Percentiles rank a stretch among this genome's conserved stretches.
Evolutionary conservation across 1,284 basidiomycete genomes (phyloP).

Genomic region (Lentinula novae-zelandiae): DNA sequence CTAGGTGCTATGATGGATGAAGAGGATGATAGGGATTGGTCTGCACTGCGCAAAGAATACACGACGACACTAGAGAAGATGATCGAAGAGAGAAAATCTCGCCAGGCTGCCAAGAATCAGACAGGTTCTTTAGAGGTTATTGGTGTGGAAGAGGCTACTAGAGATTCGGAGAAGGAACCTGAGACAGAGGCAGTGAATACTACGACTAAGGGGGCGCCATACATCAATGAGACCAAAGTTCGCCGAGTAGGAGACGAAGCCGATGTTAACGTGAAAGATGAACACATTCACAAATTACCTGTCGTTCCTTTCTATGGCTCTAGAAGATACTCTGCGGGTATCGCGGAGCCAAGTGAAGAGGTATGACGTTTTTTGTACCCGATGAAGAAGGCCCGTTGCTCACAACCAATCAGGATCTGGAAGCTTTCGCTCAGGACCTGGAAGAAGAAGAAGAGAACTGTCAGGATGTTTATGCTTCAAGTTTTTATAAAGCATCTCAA

Average conservation of each 20-base stretch:
- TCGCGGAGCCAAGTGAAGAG: not conserved
- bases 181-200: not conserved
- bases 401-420: not conserved
- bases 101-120: not conserved
- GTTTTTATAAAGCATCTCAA: not conserved
- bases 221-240: not conserved
- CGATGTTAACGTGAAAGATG: not conserved
- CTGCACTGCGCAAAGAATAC: not conserved
- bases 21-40: conserved; percentile 9
- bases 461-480: not conserved
- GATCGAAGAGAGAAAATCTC: not conserved
- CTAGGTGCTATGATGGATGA: conserved; percentile 28
- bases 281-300: not conserved
- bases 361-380: not conserved
- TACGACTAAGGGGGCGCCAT: not conserved
- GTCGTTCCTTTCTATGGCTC: not conserved
- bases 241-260: not conserved
- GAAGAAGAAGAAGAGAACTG: not conserved
- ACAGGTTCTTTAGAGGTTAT: not conserved
- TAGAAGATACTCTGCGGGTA: not conserved
- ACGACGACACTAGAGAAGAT: not conserved
- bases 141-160: not conserved
- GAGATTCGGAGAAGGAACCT: not conserved
- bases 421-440: not conserved
- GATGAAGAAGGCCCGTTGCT: not conserved